Conservation (phyloP, 75 land plant genomes). For the Pseudotsuga menziesii region DNA sequence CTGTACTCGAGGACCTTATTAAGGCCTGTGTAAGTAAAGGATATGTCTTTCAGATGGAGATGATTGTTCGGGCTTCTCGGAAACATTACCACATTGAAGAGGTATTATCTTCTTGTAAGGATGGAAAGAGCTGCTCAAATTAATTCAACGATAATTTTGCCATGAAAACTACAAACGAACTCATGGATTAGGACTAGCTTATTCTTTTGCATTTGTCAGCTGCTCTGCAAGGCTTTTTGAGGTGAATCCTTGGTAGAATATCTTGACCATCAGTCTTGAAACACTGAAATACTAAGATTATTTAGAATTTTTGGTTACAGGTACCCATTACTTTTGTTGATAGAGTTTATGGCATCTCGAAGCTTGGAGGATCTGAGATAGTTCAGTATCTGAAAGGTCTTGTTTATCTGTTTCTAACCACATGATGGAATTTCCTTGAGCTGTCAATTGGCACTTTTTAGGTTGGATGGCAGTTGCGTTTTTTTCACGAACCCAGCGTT, state of each 20-base stretch:
- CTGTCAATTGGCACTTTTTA: no score
- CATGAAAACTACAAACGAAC: not conserved
- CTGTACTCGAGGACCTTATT: slow-evolving; percentile 81
- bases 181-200: not conserved
- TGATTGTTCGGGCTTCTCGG: slow-evolving; percentile 91
- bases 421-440: slow-evolving; percentile 16
- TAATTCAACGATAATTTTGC: not conserved
- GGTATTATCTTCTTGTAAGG: slow-evolving; percentile 35
- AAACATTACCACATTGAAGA: slow-evolving; percentile 85
- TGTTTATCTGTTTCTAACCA: slow-evolving; percentile 70
- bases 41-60: slow-evolving; percentile 98
- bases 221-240: not conserved
- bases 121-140: not conserved
- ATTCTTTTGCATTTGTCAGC: not conserved
- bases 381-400: slow-evolving; percentile 95
- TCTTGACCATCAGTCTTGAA: slow-evolving; percentile 1
- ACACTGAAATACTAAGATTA: not conserved
- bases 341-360: slow-evolving; percentile 95
- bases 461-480: no score
- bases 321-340: slow-evolving; percentile 99
- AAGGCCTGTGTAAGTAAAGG: slow-evolving; percentile 85
- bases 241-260: not conserved
- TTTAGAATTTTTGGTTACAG: slow-evolving; percentile 27
- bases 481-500: no score
- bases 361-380: slow-evolving; percentile 97